phyloP scores from a whole-genome alignment of 371 early-diverging fungal genomes.

The Sporodiniella umbellata region DNA sequence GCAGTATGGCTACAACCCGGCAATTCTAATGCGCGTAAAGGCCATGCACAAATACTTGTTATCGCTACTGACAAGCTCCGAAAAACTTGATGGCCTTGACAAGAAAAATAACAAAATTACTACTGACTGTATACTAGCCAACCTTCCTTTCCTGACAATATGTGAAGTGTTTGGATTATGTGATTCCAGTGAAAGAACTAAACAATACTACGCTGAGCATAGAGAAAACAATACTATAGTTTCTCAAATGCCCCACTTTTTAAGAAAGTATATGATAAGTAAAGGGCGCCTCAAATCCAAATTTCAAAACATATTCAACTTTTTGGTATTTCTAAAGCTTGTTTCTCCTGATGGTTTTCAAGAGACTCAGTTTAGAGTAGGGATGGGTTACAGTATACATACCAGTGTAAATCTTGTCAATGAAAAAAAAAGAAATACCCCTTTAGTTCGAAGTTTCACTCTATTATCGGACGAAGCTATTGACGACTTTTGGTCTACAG shows the following conservation, averaged over 20 bases:
- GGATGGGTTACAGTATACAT: slow-evolving; percentile 8
- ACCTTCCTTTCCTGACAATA: background rate
- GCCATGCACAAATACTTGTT: slow-evolving; percentile 40
- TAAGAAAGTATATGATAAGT: too few relatives aligned
- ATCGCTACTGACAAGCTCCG: slow-evolving; percentile 2
- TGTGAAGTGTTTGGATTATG: slow-evolving; percentile 27
- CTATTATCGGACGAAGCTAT: slow-evolving; percentile 17
- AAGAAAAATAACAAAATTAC: slow-evolving; percentile 9
- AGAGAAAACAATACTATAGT: too few relatives aligned
- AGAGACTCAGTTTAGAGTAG: slow-evolving; percentile 1
- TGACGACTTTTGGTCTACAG: slow-evolving; percentile 34
- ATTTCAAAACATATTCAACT: too few relatives aligned
- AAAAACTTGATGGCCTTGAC: slow-evolving; percentile 10
- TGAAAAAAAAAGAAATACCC: slow-evolving; percentile 1
- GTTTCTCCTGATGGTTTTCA: too few relatives aligned
- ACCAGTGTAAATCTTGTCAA: too few relatives aligned
- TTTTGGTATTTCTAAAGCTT: too few relatives aligned
- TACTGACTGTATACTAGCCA: slow-evolving; percentile 5
- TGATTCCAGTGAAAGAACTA: too few relatives aligned
- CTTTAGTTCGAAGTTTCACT: slow-evolving; percentile 14
- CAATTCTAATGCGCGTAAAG: slow-evolving; percentile 39
- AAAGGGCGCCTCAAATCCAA: too few relatives aligned
- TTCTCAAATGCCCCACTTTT: too few relatives aligned
- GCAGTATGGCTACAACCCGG: slow-evolving; percentile 43
- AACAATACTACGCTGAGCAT: too few relatives aligned